A percentile compares a stretch with the other conserved stretches of the same genome.
phyloP scores from a whole-genome alignment of 805 yeast genomes.

The Huiozyma naganishii region DNA sequence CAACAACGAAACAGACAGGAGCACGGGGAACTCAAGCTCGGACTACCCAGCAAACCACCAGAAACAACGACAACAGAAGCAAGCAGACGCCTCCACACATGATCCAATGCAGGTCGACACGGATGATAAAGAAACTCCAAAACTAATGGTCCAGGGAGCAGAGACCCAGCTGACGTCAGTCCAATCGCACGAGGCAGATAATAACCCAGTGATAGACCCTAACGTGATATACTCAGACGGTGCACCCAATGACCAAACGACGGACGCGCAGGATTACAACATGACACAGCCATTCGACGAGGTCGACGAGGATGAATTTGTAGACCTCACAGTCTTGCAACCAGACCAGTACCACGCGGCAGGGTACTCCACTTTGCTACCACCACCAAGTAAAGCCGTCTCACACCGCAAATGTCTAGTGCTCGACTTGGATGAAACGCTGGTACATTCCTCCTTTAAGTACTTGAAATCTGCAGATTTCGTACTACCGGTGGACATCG shows the following conservation, averaged over 20 bases:
- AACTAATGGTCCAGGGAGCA: background rate
- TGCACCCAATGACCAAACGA: background rate
- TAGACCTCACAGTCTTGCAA: slow-evolving; percentile 56
- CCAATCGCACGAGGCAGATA: slow-evolving; percentile 1
- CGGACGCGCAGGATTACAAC: slow-evolving; percentile 4
- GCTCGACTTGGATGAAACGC: slow-evolving; percentile 88
- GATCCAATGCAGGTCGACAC: background rate
- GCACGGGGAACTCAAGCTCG: slow-evolving; percentile 16
- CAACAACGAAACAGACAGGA: slow-evolving; percentile 21
- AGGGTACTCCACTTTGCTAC: slow-evolving; percentile 56
- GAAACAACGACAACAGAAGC: slow-evolving; percentile 1
- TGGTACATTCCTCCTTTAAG: slow-evolving; percentile 92
- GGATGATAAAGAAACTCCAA: background rate
- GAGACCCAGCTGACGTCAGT: background rate
- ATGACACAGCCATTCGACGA: slow-evolving; percentile 6
- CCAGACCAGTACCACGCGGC: slow-evolving; percentile 61
- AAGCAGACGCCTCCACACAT: background rate
- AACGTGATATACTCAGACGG: too few relatives aligned
- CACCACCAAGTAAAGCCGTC: slow-evolving; percentile 35
- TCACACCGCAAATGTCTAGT: slow-evolving; percentile 73
- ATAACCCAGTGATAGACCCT: too few relatives aligned
- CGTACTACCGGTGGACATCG: slow-evolving; percentile 95
- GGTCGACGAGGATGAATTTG: slow-evolving; percentile 27
- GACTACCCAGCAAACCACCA: slow-evolving; percentile 7
- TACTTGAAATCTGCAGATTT: slow-evolving; percentile 88